Conservation (phyloP, 805 yeast species). For the Kuraishia molischiana region DNA sequence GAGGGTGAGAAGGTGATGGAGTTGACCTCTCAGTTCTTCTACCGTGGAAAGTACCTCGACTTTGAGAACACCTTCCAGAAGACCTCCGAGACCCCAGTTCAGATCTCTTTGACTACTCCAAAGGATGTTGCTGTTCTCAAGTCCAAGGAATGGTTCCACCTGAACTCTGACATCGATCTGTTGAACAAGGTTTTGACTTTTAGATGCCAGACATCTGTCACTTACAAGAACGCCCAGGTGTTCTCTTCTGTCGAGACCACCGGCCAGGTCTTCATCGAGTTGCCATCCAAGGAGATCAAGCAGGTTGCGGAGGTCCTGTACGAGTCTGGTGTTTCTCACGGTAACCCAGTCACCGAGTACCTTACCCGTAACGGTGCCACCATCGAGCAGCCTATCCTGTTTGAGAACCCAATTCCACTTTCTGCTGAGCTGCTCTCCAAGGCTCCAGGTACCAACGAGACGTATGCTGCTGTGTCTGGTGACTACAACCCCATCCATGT, state of each 20-base stretch:
- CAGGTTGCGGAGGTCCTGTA: slow-evolving; percentile 79
- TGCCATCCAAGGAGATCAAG: slow-evolving; percentile 83
- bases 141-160: slow-evolving; percentile 97
- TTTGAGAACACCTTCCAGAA: slow-evolving; percentile 89
- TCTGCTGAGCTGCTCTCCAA: slow-evolving; percentile 55
- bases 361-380: slow-evolving; percentile 85
- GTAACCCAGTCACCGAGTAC: slow-evolving; percentile 96
- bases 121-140: slow-evolving; percentile 89
- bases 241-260: slow-evolving; percentile 73
- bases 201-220: slow-evolving; percentile 78
- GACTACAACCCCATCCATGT: slow-evolving; percentile 99
- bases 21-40: slow-evolving; percentile 90
- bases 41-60: slow-evolving; percentile 87
- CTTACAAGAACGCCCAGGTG: slow-evolving; percentile 67
- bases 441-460: slow-evolving; percentile 94
- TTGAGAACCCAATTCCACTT: slow-evolving; percentile 86
- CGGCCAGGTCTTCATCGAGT: slow-evolving; percentile 80
- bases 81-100: slow-evolving; percentile 77
- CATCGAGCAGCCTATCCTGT: slow-evolving; percentile 85
- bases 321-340: slow-evolving; percentile 87
- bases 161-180: slow-evolving; percentile 60
- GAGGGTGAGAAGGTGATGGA: slow-evolving; percentile 80
- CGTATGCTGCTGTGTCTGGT: slow-evolving; percentile 95
- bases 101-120: slow-evolving; percentile 58
- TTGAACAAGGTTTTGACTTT: slow-evolving; percentile 76